Evolutionary conservation across 345 rosid genomes (phyloP).

Genomic region (Lagerstroemia speciosa): DNA sequence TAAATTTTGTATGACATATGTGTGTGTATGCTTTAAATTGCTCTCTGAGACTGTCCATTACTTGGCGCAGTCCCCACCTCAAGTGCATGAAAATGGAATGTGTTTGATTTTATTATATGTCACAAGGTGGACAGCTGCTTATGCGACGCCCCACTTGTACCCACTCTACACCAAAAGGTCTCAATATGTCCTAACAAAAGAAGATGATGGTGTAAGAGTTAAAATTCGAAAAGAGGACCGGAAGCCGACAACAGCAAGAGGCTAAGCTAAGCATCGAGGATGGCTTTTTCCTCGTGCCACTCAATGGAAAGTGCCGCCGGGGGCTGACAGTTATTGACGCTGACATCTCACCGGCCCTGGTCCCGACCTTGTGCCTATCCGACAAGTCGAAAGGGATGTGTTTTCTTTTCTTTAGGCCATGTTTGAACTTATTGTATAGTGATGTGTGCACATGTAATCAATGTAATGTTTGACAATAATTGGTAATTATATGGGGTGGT

Average conservation of each 20-base stretch:
- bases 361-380: not conserved
- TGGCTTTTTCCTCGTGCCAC: not conserved
- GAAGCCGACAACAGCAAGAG: not conserved
- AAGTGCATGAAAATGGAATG: slow-evolving; percentile 12
- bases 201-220: not conserved
- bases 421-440: too few relatives aligned
- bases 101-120: slow-evolving; percentile 9
- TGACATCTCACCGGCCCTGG: not conserved
- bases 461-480: not conserved
- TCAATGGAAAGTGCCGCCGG: not conserved
- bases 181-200: not conserved
- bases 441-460: not conserved
- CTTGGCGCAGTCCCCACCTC: slow-evolving; percentile 18
- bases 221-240: not conserved
- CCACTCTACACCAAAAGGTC: not conserved
- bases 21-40: not conserved
- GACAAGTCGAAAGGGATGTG: not conserved
- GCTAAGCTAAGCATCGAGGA: not conserved
- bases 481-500: not conserved
- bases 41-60: slow-evolving; percentile 4
- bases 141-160: slow-evolving; percentile 33
- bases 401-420: too few relatives aligned
- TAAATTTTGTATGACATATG: not conserved
- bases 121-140: slow-evolving; percentile 30
- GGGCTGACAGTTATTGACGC: not conserved